Conservation (phyloP, 768 basidiomycete species). For the Xerocomellus dryophilus region DNA sequence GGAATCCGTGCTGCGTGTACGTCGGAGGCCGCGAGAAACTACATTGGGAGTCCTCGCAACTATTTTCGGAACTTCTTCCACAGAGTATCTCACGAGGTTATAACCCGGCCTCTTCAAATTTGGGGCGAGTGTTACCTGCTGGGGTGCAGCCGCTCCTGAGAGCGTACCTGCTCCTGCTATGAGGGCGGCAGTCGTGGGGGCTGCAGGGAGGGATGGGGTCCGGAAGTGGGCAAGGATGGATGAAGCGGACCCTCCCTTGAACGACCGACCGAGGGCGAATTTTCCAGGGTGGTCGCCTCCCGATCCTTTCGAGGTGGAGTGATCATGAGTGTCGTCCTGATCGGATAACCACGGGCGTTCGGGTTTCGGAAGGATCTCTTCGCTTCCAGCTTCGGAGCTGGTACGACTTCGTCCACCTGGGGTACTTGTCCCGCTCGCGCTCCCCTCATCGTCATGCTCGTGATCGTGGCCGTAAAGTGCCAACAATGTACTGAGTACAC, state of each 20-base stretch:
- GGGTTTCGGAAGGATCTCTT: constrained; percentile 18
- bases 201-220: constrained; percentile 19
- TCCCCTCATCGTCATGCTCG: constrained; percentile 30
- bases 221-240: constrained; percentile 24
- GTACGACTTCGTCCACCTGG: constrained; percentile 17
- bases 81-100: constrained; percentile 53
- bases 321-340: constrained; percentile 8
- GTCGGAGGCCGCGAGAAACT: constrained; percentile 8
- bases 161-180: constrained; percentile 69
- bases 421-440: constrained; percentile 20
- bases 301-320: background rate
- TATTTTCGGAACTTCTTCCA: constrained; percentile 10
- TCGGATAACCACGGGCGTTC: constrained; percentile 22
- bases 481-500: constrained; percentile 64
- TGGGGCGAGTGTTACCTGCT: constrained; percentile 47
- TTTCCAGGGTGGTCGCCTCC: background rate
- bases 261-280: constrained; percentile 16
- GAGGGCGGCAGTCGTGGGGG: constrained; percentile 47
- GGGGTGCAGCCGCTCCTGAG: constrained; percentile 57
- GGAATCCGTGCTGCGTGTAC: constrained; percentile 12
- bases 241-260: constrained; percentile 23
- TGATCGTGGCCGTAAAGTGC: constrained; percentile 49
- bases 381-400: constrained; percentile 23
- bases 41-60: background rate
- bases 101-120: constrained; percentile 63